phyloP scores from a whole-genome alignment of 441 rosid species.

The Populus hybrid region DNA sequence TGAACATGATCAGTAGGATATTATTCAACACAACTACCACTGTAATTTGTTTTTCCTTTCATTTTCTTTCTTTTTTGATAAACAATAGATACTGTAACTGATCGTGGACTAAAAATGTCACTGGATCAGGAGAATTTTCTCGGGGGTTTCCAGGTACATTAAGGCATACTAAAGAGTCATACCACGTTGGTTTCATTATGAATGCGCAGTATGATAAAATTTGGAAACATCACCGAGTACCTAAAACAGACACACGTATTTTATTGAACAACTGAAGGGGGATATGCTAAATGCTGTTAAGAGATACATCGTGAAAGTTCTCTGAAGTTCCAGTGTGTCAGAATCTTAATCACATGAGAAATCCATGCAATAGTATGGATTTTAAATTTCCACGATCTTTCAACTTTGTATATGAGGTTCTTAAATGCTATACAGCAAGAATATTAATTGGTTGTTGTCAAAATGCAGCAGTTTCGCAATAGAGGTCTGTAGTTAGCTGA shows the following conservation, averaged over 20 bases:
- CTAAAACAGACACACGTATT: not conserved
- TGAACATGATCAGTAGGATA: not conserved
- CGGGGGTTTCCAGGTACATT: not conserved
- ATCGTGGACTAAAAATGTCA: not conserved
- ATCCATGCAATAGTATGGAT: not conserved
- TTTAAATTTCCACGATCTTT: not conserved
- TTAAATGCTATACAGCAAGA: not conserved
- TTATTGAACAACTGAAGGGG: not conserved
- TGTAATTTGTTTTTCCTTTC: not conserved
- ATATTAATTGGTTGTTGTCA: not conserved
- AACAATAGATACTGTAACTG: not conserved
- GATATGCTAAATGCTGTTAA: not conserved
- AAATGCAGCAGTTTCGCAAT: not conserved
- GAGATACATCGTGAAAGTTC: not conserved
- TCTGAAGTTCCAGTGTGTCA: not conserved
- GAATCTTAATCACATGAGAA: not conserved
- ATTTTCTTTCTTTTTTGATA: not conserved
- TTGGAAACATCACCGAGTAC: not conserved
- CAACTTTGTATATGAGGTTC: not conserved
- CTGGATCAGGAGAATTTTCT: not conserved
- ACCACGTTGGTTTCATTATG: not conserved
- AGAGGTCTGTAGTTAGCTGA: not conserved
- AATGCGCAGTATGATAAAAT: not conserved
- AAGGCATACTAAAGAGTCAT: not conserved
- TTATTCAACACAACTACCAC: not conserved